A percentile compares a stretch with the other conserved stretches of the same genome.
phyloP scores from a whole-genome alignment of 306 rosid species.

The Vigna hirtella region DNA sequence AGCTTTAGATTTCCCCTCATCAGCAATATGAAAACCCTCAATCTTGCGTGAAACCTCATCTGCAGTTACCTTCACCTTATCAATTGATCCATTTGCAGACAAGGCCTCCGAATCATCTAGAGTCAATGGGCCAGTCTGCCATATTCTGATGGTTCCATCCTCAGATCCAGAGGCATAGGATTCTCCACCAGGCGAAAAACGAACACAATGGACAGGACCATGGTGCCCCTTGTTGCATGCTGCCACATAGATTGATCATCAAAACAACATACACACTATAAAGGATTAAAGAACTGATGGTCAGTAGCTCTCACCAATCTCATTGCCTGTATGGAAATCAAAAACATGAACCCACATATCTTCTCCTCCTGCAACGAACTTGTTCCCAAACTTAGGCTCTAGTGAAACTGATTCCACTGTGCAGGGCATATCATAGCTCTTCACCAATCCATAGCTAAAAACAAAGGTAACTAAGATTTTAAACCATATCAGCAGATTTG shows the following conservation, averaged over 20 bases:
- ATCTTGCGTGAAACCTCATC: conserved; percentile 81
- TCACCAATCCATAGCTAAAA: conserved; percentile 85
- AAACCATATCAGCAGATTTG: conserved; percentile 40
- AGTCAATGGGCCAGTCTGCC: conserved; percentile 92
- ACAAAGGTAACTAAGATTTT: conserved; percentile 28
- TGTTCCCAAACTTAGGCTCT: conserved; percentile 94
- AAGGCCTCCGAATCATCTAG: conserved; percentile 61
- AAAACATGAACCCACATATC: conserved; percentile 97
- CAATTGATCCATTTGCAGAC: conserved; percentile 63
- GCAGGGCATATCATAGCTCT: conserved; percentile 97
- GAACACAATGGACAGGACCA: conserved; percentile 97
- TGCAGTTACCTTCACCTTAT: conserved; percentile 62
- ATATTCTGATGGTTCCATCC: conserved; percentile 98
- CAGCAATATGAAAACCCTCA: conserved; percentile 80
- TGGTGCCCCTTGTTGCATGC: conserved; percentile 99
- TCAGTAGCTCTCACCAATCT: conserved; percentile 70
- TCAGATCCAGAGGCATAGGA: conserved; percentile 99
- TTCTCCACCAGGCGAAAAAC: conserved; percentile 98
- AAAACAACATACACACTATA: conserved; percentile 13
- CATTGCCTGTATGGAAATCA: conserved; percentile 94
- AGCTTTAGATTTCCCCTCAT: conserved; percentile 70
- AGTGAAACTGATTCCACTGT: conserved; percentile 90
- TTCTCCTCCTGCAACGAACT: conserved; percentile 97
- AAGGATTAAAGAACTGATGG: background rate
- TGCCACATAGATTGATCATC: conserved; percentile 57